Percentiles rank a stretch among this genome's conserved stretches.
Conservation (phyloP, 148 eudicot genomes). For the Rhododendron molle region DNA sequence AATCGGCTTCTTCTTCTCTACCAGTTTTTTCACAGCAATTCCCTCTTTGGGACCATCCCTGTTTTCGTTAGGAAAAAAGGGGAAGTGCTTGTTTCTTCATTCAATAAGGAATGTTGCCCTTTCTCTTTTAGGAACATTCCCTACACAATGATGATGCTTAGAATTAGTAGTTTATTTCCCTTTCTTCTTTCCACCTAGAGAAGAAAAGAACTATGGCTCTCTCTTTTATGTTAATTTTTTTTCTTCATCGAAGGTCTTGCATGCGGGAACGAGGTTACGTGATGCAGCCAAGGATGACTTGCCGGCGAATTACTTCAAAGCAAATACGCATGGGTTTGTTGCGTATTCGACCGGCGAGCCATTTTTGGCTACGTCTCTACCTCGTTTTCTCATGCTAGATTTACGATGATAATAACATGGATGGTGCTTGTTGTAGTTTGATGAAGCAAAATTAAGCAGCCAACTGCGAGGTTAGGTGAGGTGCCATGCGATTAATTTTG, state of each 20-base stretch:
- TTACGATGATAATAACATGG: conserved; percentile 10
- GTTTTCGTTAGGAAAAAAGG: neutral
- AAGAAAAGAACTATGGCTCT: neutral
- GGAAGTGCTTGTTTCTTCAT: neutral
- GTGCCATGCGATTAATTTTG: neutral
- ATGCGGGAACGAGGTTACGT: conserved; percentile 36
- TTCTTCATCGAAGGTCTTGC: conserved; percentile 41
- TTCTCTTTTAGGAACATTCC: neutral
- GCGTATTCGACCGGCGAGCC: conserved; percentile 25
- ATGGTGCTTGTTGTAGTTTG: neutral
- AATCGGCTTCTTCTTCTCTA: conserved; percentile 15
- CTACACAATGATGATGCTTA: neutral
- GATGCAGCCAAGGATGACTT: conserved; percentile 64
- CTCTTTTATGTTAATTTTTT: neutral
- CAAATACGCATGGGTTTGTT: neutral
- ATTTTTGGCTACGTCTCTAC: conserved; percentile 28
- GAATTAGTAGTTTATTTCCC: neutral
- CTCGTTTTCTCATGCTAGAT: conserved; percentile 41
- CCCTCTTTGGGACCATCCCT: conserved; percentile 5
- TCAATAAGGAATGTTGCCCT: conserved; percentile 14
- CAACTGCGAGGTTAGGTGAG: neutral
- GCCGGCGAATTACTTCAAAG: conserved; percentile 20
- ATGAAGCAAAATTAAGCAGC: neutral
- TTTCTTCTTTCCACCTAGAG: neutral
- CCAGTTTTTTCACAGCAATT: neutral